These are phyloP conservation scores for Globisporangium nodosum DNA, from an alignment of 352 stramenopile species.

Conservation along the genomic window DNA sequence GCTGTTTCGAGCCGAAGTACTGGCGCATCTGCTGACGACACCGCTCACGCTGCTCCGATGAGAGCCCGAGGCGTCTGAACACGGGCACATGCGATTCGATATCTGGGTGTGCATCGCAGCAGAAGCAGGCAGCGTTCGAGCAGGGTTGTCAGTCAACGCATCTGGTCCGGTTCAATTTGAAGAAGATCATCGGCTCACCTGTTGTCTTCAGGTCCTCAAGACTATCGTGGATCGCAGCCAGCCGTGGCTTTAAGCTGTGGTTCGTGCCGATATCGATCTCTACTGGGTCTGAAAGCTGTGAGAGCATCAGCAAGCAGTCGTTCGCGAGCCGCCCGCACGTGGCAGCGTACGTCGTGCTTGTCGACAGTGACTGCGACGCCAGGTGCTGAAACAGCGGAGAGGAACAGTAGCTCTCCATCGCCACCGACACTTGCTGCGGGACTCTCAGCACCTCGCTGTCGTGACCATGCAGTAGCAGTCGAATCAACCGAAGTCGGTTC, in stretches of 20 bases:
- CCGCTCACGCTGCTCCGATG: slow-evolving; percentile 7
- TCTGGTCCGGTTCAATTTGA: neutral
- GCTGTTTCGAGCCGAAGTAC: slow-evolving; percentile 32
- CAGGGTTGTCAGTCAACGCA: neutral
- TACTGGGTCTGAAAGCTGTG: neutral
- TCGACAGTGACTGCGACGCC: neutral
- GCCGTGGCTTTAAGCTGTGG: neutral
- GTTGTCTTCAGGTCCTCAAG: neutral
- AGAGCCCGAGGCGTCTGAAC: slow-evolving; percentile 23
- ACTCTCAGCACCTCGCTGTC: neutral
- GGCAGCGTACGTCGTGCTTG: neutral
- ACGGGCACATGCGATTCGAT: slow-evolving; percentile 16
- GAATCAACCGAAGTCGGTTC: slow-evolving; percentile 23
- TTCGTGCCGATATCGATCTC: neutral
- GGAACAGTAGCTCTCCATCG: slow-evolving; percentile 6
- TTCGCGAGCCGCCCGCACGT: neutral
- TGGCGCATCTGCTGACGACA: slow-evolving; percentile 11
- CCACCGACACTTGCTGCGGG: neutral
- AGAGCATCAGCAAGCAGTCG: slow-evolving; percentile 1
- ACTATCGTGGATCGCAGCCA: neutral
- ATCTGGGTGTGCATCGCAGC: neutral
- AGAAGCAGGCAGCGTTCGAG: neutral
- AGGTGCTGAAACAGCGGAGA: neutral
- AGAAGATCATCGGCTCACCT: neutral
- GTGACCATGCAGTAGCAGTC: slow-evolving; percentile 19